Conservation (phyloP, 2,329 filamentous ascomycete genomes). For the Fusarium lyarnte region DNA sequence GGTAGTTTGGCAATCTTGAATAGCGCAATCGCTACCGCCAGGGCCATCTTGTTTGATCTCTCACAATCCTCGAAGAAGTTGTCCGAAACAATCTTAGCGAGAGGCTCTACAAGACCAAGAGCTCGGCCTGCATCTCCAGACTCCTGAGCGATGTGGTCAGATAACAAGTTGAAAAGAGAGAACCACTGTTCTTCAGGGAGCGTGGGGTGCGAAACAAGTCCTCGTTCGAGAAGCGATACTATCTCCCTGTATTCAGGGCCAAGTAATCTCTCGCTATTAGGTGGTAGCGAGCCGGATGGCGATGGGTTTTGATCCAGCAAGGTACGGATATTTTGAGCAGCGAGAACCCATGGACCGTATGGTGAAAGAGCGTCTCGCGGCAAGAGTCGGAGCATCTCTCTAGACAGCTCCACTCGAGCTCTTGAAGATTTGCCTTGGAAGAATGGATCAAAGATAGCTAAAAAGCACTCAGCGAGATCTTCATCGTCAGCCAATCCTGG, state of each 20-base stretch:
- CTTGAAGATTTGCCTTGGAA: slow-evolving; percentile 59
- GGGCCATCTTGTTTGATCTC: slow-evolving; percentile 37
- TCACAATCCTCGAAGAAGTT: slow-evolving; percentile 31
- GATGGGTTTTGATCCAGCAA: slow-evolving; percentile 50
- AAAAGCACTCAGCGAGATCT: slow-evolving; percentile 57
- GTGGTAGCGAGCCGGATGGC: slow-evolving; percentile 33
- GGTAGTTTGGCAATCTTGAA: slow-evolving; percentile 63
- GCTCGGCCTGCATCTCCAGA: slow-evolving; percentile 74
- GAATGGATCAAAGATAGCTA: slow-evolving; percentile 66
- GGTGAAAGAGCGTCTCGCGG: slow-evolving; percentile 57
- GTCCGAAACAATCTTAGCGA: slow-evolving; percentile 66
- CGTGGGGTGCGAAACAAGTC: slow-evolving; percentile 61
- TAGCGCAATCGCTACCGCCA: slow-evolving; percentile 54
- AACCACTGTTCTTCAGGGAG: slow-evolving; percentile 60
- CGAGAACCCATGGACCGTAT: slow-evolving; percentile 62
- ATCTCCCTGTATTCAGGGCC: slow-evolving; percentile 77
- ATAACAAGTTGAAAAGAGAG: slow-evolving; percentile 66
- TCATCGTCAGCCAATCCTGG: slow-evolving; percentile 59
- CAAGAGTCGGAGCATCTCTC: slow-evolving; percentile 61
- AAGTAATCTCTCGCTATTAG: slow-evolving; percentile 55
- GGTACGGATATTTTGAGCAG: slow-evolving; percentile 57
- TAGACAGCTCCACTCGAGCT: slow-evolving; percentile 57
- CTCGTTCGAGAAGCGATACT: slow-evolving; percentile 72
- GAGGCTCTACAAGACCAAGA: slow-evolving; percentile 74
- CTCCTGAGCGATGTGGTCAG: slow-evolving; percentile 66